phyloP scores from a whole-genome alignment of 306 rosid genomes.

The Cicer bijugum region DNA sequence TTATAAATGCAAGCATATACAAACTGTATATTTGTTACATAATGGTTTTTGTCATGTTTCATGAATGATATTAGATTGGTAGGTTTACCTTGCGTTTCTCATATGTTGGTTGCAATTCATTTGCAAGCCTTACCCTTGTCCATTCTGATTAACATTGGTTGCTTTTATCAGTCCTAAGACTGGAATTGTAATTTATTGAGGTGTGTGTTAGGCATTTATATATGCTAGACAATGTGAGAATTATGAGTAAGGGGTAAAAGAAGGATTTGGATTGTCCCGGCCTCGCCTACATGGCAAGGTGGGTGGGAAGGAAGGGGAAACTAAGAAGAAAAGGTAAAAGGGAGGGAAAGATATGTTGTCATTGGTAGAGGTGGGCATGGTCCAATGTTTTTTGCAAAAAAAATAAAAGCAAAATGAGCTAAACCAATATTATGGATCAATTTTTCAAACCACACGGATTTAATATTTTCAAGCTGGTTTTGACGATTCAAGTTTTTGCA shows the following conservation, averaged over 20 bases:
- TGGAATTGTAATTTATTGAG: conserved; percentile 33
- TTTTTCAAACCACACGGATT: too few relatives aligned
- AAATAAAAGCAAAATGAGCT: too few relatives aligned
- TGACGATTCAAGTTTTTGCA: neutral
- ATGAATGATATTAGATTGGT: conserved; percentile 22
- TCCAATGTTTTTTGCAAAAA: too few relatives aligned
- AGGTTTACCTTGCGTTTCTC: conserved; percentile 20
- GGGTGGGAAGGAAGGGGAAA: neutral
- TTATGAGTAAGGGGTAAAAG: neutral
- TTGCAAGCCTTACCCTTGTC: conserved; percentile 16
- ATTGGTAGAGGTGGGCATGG: too few relatives aligned
- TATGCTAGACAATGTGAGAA: neutral
- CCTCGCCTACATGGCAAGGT: neutral
- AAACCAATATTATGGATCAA: too few relatives aligned
- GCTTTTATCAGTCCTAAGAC: conserved; percentile 10
- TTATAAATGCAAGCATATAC: conserved; percentile 6
- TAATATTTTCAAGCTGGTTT: too few relatives aligned
- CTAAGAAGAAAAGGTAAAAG: neutral
- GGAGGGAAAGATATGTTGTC: neutral
- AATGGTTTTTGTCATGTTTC: neutral
- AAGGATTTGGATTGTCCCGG: neutral
- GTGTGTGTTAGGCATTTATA: neutral
- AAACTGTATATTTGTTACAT: neutral
- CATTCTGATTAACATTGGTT: conserved; percentile 26
- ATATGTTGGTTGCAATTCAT: conserved; percentile 21